phyloP scores from a whole-genome alignment of 768 basidiomycete species.

The Lactarius trivialis region DNA sequence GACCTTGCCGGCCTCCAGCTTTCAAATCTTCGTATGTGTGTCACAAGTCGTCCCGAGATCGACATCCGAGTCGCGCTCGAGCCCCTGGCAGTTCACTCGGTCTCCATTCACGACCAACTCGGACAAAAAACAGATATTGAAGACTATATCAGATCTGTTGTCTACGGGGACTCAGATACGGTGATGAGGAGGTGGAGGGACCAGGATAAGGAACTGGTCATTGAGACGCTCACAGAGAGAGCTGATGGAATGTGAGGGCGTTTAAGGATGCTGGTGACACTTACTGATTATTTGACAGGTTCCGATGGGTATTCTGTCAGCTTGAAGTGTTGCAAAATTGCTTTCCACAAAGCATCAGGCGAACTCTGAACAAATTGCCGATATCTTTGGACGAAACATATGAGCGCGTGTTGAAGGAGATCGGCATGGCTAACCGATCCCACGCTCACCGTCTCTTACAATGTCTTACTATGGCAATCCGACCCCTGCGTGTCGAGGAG shows the following conservation, averaged over 20 bases:
- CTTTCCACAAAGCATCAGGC: neutral
- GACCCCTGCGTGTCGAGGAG: neutral
- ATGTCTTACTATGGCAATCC: neutral
- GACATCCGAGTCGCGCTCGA: neutral
- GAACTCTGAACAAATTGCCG: neutral
- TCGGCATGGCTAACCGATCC: neutral
- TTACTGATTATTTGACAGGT: neutral
- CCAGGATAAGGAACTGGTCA: neutral
- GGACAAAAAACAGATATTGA: neutral
- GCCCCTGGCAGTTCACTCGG: neutral
- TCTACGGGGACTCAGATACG: neutral
- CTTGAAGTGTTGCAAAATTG: neutral
- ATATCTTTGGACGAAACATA: neutral
- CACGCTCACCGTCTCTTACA: neutral
- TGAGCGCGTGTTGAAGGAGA: neutral
- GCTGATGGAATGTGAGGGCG: neutral
- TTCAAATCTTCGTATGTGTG: neutral
- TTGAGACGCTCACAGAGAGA: neutral
- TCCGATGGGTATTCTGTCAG: neutral
- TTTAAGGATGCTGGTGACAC: neutral
- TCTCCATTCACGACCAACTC: neutral
- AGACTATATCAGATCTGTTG: neutral
- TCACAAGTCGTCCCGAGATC: neutral
- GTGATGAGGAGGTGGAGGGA: neutral
- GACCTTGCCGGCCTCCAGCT: neutral